Conservation (phyloP, 1,139 yeast species). For the Hemisphaericaspora lyxosophila region DNA sequence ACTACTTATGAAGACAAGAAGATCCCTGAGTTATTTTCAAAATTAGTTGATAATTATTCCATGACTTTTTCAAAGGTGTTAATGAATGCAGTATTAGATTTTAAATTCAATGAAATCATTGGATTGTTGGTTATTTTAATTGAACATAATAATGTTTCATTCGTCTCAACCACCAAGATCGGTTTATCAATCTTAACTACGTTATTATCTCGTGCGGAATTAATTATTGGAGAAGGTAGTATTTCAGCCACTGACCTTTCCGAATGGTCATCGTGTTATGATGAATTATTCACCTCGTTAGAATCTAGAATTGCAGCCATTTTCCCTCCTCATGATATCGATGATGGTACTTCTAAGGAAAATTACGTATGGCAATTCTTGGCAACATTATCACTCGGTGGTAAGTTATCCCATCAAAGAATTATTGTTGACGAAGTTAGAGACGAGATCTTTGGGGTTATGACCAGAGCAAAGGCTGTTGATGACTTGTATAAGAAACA, state of each 20-base stretch:
- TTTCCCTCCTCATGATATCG: constrained; percentile 73
- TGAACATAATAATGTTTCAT: constrained; percentile 69
- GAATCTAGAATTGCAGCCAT: constrained; percentile 77
- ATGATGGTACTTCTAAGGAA: constrained; percentile 63
- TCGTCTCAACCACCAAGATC: constrained; percentile 76
- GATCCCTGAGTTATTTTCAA: constrained; percentile 56
- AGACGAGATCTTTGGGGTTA: constrained; percentile 88
- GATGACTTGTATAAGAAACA: constrained; percentile 56
- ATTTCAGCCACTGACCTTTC: constrained; percentile 59
- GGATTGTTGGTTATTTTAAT: constrained; percentile 76
- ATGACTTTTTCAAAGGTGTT: constrained; percentile 81
- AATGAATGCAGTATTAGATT: constrained; percentile 82
- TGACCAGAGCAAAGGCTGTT: constrained; percentile 75
- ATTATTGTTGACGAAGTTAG: constrained; percentile 93
- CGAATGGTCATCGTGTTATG: constrained; percentile 83
- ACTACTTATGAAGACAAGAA: constrained; percentile 55
- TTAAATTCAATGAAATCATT: constrained; percentile 77
- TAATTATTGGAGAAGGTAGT: constrained; percentile 79
- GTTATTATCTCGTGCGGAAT: constrained; percentile 86
- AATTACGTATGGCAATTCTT: constrained; percentile 93
- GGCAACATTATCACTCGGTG: constrained; percentile 91
- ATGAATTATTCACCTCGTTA: constrained; percentile 72
- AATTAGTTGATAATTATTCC: constrained; percentile 77
- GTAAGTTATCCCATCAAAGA: constrained; percentile 90
- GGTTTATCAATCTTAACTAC: constrained; percentile 89